Conservation (phyloP, 306 rosid species). For the Malus domestica region DNA sequence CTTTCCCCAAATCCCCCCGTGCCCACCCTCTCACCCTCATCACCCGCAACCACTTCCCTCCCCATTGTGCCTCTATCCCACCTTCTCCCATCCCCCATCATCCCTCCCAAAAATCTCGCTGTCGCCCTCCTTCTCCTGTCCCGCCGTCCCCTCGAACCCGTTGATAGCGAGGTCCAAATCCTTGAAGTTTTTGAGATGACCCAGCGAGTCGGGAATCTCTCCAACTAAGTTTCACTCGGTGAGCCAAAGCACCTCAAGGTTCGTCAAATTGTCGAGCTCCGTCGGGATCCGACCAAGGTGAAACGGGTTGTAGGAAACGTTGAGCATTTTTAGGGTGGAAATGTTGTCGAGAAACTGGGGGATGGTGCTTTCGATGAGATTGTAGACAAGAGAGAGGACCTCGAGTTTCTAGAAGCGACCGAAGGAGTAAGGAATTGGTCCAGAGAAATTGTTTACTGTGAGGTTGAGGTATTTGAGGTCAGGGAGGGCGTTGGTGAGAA, state of each 20-base stretch:
- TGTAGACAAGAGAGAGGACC: slow-evolving; percentile 52
- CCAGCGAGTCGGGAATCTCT: slow-evolving; percentile 55
- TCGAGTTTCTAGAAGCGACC: slow-evolving; percentile 49
- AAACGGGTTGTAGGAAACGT: slow-evolving; percentile 72
- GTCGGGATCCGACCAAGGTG: slow-evolving; percentile 50
- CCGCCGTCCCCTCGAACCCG: slow-evolving; percentile 17
- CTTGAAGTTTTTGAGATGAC: slow-evolving; percentile 33
- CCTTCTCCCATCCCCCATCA: no score
- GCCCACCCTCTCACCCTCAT: no score
- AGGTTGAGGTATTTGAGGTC: slow-evolving; percentile 55
- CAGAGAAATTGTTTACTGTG: slow-evolving; percentile 75
- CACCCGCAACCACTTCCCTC: no score
- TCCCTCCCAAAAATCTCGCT: no score
- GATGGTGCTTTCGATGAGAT: slow-evolving; percentile 46
- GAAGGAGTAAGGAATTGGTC: slow-evolving; percentile 43
- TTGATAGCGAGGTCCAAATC: slow-evolving; percentile 64
- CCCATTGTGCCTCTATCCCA: no score
- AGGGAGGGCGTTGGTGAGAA: slow-evolving; percentile 55
- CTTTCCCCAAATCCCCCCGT: no score
- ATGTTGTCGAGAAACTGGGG: slow-evolving; percentile 54
- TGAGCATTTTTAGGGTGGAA: neutral
- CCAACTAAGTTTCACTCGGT: slow-evolving; percentile 56
- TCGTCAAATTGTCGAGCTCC: slow-evolving; percentile 52
- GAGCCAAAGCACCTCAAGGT: slow-evolving; percentile 65
- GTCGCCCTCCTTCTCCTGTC: no score